Evolutionary conservation across 306 rosid species (phyloP).

Genomic region (Sesbania bispinosa): DNA sequence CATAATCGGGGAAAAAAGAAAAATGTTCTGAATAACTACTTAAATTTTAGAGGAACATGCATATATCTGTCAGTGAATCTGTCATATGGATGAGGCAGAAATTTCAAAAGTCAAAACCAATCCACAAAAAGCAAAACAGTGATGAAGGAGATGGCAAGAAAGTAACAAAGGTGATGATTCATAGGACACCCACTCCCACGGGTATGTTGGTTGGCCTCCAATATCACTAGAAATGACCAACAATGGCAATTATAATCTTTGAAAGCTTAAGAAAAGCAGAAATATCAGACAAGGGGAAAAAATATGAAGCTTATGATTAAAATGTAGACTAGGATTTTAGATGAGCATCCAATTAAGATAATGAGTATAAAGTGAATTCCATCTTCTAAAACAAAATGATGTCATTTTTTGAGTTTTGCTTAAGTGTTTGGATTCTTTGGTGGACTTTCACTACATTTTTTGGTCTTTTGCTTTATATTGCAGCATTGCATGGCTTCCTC

Average conservation of each 20-base stretch:
- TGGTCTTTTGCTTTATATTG: constrained; percentile 34
- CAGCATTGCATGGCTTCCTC: constrained; percentile 26
- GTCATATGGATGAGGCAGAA: constrained; percentile 7
- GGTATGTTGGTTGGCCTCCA: constrained; percentile 64
- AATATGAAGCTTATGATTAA: constrained; percentile 50
- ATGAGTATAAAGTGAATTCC: constrained; percentile 46
- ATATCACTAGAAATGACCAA: constrained; percentile 46
- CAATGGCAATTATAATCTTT: constrained; percentile 59
- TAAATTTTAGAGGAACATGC: not conserved
- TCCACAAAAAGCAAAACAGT: constrained; percentile 28
- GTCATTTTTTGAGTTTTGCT: constrained; percentile 46
- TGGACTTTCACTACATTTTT: constrained; percentile 26
- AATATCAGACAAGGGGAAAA: constrained; percentile 4
- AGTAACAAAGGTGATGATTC: constrained; percentile 50
- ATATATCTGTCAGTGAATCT: not conserved
- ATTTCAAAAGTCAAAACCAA: constrained; percentile 31
- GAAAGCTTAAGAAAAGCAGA: constrained; percentile 42
- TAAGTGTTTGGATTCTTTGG: constrained; percentile 50
- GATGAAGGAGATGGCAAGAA: constrained; percentile 34
- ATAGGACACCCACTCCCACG: constrained; percentile 52
- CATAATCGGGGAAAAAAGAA: no score
- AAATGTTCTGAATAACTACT: not conserved
- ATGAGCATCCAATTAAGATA: constrained; percentile 51
- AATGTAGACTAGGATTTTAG: constrained; percentile 47
- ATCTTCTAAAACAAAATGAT: constrained; percentile 70